phyloP scores from a whole-genome alignment of 495 filamentous ascomycete genomes.

The Penicillium maclennaniae region DNA sequence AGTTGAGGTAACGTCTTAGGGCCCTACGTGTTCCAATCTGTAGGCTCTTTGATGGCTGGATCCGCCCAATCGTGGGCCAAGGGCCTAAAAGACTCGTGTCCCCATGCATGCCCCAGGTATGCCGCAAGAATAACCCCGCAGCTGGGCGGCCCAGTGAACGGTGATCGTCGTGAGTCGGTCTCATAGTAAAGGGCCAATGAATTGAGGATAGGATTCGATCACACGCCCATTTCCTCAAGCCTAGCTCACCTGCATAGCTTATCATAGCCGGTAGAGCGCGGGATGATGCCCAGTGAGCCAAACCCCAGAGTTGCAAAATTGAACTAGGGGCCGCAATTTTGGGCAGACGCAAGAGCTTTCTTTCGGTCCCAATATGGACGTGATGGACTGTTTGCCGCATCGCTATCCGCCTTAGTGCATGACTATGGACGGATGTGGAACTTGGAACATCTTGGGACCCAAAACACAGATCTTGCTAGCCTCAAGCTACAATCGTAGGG shows the following conservation, averaged over 20 bases:
- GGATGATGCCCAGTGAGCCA: not conserved
- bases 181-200: conserved; percentile 2
- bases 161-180: conserved; percentile 12
- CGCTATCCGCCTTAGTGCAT: conserved; percentile 3
- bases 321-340: not conserved
- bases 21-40: conserved; percentile 5
- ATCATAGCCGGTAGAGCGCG: not conserved
- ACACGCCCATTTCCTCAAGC: not conserved
- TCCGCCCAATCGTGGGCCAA: conserved; percentile 7
- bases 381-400: not conserved
- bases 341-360: not conserved
- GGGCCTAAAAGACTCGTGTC: conserved; percentile 14
- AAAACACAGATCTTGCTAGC: not conserved
- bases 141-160: conserved; percentile 14
- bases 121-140: conserved; percentile 27
- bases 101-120: conserved; percentile 19
- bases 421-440: not conserved
- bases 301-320: not conserved
- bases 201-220: not conserved
- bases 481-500: not conserved
- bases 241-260: not conserved
- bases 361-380: not conserved
- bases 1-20: not conserved
- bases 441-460: not conserved
- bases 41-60: conserved; percentile 1